Evolutionary conservation across 2,329 filamentous ascomycete species (phyloP), one percentile per base, ranked within the genome.

Genomic region (Sclerotinia minor): DNA sequence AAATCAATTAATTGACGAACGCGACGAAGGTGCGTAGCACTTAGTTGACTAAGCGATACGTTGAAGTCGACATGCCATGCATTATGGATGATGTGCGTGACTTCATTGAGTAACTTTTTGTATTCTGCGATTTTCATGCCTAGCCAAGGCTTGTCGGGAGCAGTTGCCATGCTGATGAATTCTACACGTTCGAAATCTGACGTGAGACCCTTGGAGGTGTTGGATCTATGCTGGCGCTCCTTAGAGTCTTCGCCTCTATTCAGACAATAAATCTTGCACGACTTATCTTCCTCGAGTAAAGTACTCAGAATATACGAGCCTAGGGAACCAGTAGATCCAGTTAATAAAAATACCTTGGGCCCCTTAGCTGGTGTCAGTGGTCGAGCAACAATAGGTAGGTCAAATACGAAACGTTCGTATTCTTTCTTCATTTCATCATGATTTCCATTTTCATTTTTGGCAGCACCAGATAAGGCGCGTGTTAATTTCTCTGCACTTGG

Each of bases 101-200:
- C 55, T 44, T 67, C 47, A 15, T 53, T 9, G 7, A 47, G 41
- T 3, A 67, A 32, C 21, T 19, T 52, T 1, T 67, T 32, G 55
- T 71, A 72, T 8, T 50, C 32, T 32, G n/a, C 19, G 15, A 63
- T 5, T 6, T 1, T 68, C 0, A 89, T 78, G 0, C 85, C 86
- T 0, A 89, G 79, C 53, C 64, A 58, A 8, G 13, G 79, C 74
- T 0, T 79, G 74, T 15, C 80, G 77, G 15, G 2, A 21, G 0
- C 81, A 78, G 17, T 82, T 69, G 87, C 83, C 2, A 80, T 81
- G 41, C 81, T 79, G 4, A 83, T 72, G 53, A 87, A 84, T 55
- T 82, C 78, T 5, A 81, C 77, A 74, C 80, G 82, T n/a, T 61
- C 24, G 3, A 65, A 59, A 19, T 65, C 15, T 45, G 21, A 35